Evolutionary conservation across 164 flowering plant genomes (phyloP).

Genomic region (Macadamia integrifolia): DNA sequence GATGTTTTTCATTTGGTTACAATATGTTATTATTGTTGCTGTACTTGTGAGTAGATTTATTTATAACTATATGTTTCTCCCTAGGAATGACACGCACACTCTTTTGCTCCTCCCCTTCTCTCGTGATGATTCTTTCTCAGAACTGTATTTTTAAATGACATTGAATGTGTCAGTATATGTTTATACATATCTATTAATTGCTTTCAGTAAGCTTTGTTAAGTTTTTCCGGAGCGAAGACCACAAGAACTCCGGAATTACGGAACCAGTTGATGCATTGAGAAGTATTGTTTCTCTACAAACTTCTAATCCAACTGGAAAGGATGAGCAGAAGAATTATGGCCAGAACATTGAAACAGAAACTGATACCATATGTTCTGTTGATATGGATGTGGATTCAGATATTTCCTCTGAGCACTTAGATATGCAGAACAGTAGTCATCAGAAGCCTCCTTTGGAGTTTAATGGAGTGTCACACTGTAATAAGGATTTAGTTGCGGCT

Average conservation of each 20-base stretch:
- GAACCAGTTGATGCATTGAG: conserved; percentile 19
- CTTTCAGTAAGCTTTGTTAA: conserved; percentile 34
- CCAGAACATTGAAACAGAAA: conserved; percentile 6
- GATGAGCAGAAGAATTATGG: conserved; percentile 10
- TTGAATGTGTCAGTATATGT: not conserved
- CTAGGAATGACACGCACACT: too few relatives aligned
- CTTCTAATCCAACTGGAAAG: conserved; percentile 8
- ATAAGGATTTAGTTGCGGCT: conserved; percentile 33
- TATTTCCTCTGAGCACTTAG: conserved; percentile 13
- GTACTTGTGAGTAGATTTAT: too few relatives aligned
- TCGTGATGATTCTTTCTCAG: not conserved
- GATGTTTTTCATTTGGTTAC: not conserved
- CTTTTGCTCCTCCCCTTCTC: too few relatives aligned
- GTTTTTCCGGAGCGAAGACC: conserved; percentile 30
- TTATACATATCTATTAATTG: not conserved
- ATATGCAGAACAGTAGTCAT: conserved; percentile 10
- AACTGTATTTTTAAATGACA: not conserved
- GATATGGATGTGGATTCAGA: conserved; percentile 25
- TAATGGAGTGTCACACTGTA: conserved; percentile 14
- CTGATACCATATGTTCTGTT: conserved; percentile 12
- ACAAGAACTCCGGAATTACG: conserved; percentile 20
- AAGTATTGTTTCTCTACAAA: conserved; percentile 12
- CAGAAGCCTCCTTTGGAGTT: conserved; percentile 16
- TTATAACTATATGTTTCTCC: not conserved
- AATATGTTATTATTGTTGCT: not conserved